Evolutionary conservation across 208 protist genomes (phyloP).

Genomic region (Acanthamoeba rhysodes): DNA sequence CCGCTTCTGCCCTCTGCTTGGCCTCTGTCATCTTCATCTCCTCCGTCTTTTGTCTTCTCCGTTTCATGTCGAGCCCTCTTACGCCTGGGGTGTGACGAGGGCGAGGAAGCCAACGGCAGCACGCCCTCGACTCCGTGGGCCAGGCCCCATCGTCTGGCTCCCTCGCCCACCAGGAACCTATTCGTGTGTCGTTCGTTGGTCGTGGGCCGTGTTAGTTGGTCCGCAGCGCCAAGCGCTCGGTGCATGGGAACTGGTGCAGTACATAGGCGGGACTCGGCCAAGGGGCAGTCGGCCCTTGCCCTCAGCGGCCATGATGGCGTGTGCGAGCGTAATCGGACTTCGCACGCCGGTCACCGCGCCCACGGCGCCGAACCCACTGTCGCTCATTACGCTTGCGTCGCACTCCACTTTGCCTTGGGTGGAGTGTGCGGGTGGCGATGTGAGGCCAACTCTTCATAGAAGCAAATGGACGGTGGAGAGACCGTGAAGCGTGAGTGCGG

Average conservation of each 20-base stretch:
- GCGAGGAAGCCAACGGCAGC: background rate
- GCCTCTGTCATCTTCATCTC: background rate
- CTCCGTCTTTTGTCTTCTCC: background rate
- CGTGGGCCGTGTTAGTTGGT: too few species aligned
- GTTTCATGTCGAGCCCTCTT: background rate
- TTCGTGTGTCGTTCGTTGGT: too few species aligned
- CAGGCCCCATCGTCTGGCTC: slow-evolving; percentile 3
- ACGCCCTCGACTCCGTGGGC: background rate
- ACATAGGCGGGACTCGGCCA: background rate
- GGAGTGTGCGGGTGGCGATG: too few species aligned
- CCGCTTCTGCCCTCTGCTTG: too few species aligned
- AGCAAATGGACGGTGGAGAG: too few species aligned
- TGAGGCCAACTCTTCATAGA: too few species aligned
- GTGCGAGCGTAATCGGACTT: background rate
- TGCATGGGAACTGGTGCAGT: background rate
- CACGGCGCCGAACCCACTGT: background rate
- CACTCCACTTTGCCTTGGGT: background rate
- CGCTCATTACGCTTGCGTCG: background rate
- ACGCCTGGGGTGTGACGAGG: background rate
- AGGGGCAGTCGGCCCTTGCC: background rate
- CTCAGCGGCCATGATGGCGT: background rate
- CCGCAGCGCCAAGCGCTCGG: too few species aligned
- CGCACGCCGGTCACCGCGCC: background rate
- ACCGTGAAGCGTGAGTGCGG: background rate
- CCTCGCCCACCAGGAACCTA: slow-evolving; percentile 29